Evolutionary conservation across 192 early-diverging fungal genomes (phyloP).

Genomic region (Coemansia interrupta): DNA sequence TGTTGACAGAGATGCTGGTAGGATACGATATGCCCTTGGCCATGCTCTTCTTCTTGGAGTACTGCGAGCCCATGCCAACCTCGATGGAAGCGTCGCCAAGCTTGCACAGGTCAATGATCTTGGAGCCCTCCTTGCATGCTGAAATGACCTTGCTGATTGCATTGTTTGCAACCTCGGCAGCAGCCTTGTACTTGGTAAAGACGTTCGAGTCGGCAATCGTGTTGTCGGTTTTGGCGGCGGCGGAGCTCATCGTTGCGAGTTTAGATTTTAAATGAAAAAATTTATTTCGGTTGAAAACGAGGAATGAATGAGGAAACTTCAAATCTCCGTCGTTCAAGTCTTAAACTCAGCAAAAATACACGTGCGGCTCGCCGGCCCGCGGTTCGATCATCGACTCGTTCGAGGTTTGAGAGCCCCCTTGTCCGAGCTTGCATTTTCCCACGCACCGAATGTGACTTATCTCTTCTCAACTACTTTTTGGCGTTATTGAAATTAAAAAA

Average conservation of each 20-base stretch:
- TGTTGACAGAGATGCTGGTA: conserved; percentile 81
- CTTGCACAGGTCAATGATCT: conserved; percentile 80
- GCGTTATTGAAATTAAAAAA: neutral
- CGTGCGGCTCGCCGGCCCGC: too few relatives aligned
- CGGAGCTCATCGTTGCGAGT: conserved; percentile 23
- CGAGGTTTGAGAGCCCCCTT: too few relatives aligned
- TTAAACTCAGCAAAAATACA: too few relatives aligned
- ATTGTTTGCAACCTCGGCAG: conserved; percentile 83
- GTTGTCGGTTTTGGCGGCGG: conserved; percentile 40
- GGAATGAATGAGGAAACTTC: too few relatives aligned
- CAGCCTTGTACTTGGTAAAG: conserved; percentile 88
- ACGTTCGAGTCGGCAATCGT: conserved; percentile 70
- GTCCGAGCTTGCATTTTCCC: neutral
- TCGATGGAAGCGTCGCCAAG: conserved; percentile 82
- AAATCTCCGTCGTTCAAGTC: too few relatives aligned
- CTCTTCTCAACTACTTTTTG: neutral
- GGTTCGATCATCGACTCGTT: too few relatives aligned
- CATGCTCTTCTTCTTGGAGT: conserved; percentile 78
- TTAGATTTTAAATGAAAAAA: neutral
- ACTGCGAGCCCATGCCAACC: conserved; percentile 59
- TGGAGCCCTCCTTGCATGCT: conserved; percentile 65
- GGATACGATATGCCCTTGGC: conserved; percentile 83
- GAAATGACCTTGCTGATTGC: conserved; percentile 41
- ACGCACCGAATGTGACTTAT: neutral
- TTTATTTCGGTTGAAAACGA: neutral